phyloP scores from a whole-genome alignment of 495 filamentous ascomycete genomes.

The Neurospora sp. region DNA sequence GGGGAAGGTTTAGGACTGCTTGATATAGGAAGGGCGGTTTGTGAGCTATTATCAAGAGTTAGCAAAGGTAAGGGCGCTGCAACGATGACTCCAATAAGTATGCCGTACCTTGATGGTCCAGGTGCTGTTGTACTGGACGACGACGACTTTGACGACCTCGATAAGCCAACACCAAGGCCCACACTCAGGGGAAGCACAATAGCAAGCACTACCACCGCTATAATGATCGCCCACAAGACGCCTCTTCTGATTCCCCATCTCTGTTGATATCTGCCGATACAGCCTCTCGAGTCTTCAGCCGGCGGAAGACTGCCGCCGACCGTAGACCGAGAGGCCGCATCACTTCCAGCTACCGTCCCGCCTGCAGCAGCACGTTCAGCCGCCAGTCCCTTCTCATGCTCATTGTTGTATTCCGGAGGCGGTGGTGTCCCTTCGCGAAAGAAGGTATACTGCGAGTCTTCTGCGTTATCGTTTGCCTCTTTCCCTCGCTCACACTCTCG shows the following conservation, averaged over 20 bases:
- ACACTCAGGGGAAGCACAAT: constrained; percentile 28
- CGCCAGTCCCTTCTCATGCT: constrained; percentile 8
- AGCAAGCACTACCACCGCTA: constrained; percentile 17
- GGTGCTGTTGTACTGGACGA: background rate
- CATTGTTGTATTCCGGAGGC: constrained; percentile 13
- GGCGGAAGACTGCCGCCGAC: background rate
- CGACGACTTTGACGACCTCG: constrained; percentile 3
- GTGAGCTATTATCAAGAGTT: constrained; percentile 1
- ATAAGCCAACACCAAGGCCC: constrained; percentile 27
- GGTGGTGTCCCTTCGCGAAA: constrained; percentile 28
- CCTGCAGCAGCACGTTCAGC: background rate
- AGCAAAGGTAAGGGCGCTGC: background rate
- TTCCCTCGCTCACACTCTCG: background rate
- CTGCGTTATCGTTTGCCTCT: background rate
- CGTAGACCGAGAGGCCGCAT: background rate
- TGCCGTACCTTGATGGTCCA: constrained; percentile 16
- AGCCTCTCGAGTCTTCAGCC: background rate
- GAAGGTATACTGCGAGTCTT: constrained; percentile 20
- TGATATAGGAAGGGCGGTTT: background rate
- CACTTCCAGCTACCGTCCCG: background rate
- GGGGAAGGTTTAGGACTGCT: background rate
- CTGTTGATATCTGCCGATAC: background rate
- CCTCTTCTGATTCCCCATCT: constrained; percentile 7
- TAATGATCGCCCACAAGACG: constrained; percentile 20
- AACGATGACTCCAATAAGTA: background rate